phyloP scores from a whole-genome alignment of 371 early-diverging fungal species.

The Syncephalastrum monosporum region DNA sequence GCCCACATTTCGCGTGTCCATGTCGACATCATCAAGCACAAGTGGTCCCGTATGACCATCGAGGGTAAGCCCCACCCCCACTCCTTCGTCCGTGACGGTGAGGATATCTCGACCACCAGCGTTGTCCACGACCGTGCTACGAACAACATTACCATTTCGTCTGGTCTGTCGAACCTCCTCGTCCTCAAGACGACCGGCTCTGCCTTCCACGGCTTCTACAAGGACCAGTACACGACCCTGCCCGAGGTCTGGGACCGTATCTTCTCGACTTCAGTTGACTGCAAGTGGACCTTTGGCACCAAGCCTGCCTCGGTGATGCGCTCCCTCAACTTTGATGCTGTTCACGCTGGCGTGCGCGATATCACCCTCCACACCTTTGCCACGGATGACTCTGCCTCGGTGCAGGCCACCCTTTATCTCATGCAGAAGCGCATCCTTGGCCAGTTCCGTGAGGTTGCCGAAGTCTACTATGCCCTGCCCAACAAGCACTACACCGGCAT shows the following conservation, averaged over 20 bases:
- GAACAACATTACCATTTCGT: slow-evolving; percentile 52
- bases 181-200: slow-evolving; percentile 85
- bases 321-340: slow-evolving; percentile 55
- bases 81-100: slow-evolving; percentile 79
- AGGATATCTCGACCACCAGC: slow-evolving; percentile 66
- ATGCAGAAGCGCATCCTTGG: slow-evolving; percentile 70
- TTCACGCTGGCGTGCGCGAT: slow-evolving; percentile 57
- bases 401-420: slow-evolving; percentile 71
- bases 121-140: slow-evolving; percentile 57
- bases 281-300: slow-evolving; percentile 64
- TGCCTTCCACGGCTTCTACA: slow-evolving; percentile 75
- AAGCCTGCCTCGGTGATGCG: slow-evolving; percentile 32
- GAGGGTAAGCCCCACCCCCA: slow-evolving; percentile 73
- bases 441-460: slow-evolving; percentile 60
- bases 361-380: slow-evolving; percentile 71
- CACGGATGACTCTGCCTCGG: slow-evolving; percentile 71
- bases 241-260: slow-evolving; percentile 79
- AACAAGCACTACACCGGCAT: slow-evolving; percentile 84
- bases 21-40: slow-evolving; percentile 75
- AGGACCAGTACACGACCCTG: slow-evolving; percentile 77
- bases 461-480: slow-evolving; percentile 76
- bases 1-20: slow-evolving; percentile 66
- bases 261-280: slow-evolving; percentile 75
- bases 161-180: slow-evolving; percentile 62
- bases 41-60: slow-evolving; percentile 74